Evolutionary conservation across 2,329 filamentous ascomycete species (phyloP).

Genomic region (Xylariaceae sp.): DNA sequence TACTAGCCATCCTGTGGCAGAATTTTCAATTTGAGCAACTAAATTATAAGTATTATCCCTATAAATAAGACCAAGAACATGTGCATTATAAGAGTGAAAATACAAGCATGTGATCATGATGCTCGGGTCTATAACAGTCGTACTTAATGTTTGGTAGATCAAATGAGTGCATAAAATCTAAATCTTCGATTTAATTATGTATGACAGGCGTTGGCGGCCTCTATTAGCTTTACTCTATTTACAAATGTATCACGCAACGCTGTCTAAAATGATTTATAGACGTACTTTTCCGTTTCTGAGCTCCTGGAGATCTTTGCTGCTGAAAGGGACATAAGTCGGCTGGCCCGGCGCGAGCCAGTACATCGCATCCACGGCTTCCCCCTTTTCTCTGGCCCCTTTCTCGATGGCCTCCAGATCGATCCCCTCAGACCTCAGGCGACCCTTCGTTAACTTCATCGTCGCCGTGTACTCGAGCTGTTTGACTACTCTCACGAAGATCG

Average conservation of each 20-base stretch:
- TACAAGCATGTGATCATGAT: no score
- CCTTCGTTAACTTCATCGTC: slow-evolving; percentile 50
- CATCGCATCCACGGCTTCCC: slow-evolving; percentile 34
- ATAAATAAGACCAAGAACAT: no score
- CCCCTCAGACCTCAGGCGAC: slow-evolving; percentile 44
- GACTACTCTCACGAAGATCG: slow-evolving; percentile 45
- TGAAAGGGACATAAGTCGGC: slow-evolving; percentile 42
- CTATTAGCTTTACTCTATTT: neutral
- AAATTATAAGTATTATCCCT: no score
- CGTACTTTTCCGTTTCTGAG: slow-evolving; percentile 31
- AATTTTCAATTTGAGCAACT: no score
- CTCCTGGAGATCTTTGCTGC: slow-evolving; percentile 39
- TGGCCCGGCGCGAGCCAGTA: slow-evolving; percentile 44
- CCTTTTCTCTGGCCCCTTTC: slow-evolving; percentile 35
- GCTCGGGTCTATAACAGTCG: no score
- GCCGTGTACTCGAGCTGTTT: slow-evolving; percentile 46
- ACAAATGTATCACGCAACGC: neutral
- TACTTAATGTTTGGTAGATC: no score
- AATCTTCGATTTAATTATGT: no score
- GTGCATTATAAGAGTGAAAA: no score
- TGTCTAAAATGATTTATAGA: slow-evolving; percentile 15
- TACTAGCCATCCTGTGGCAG: no score
- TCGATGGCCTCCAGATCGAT: slow-evolving; percentile 44
- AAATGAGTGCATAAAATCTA: no score
- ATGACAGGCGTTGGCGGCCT: no score